A percentile compares a stretch with the other conserved stretches of the same genome.
Evolutionary conservation across 768 basidiomycete species (phyloP).

Genomic region (Leccinum subgranulosum): DNA sequence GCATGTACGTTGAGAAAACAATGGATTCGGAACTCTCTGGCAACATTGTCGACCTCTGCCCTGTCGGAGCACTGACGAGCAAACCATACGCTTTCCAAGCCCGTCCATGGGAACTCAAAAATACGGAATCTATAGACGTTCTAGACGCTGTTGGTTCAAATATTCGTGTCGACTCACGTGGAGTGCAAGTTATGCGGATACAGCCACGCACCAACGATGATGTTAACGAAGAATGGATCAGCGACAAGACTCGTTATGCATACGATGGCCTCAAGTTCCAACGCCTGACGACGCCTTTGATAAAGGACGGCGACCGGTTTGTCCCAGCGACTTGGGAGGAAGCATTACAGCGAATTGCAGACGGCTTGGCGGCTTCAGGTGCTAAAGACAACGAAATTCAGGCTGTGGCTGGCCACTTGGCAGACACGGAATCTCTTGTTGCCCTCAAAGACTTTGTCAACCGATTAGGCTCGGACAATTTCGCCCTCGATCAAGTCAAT

Average conservation of each 20-base stretch:
- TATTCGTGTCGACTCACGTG: conserved; percentile 93
- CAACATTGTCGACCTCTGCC: conserved; percentile 95
- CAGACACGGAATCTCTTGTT: conserved; percentile 91
- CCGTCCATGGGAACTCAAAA: conserved; percentile 97
- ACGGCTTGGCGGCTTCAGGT: conserved; percentile 77
- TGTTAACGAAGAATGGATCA: conserved; percentile 99
- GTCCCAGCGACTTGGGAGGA: conserved; percentile 89
- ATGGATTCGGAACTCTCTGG: conserved; percentile 98
- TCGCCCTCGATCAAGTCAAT: conserved; percentile 69
- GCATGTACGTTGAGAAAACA: conserved; percentile 96
- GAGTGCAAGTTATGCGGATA: conserved; percentile 95
- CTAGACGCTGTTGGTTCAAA: conserved; percentile 95
- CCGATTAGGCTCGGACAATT: conserved; percentile 92
- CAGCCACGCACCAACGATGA: conserved; percentile 97
- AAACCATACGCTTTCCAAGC: conserved; percentile 99
- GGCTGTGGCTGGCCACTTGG: conserved; percentile 88
- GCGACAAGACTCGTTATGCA: conserved; percentile 96
- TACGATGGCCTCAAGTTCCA: conserved; percentile 96
- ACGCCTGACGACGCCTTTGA: conserved; percentile 86
- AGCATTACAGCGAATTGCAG: conserved; percentile 70
- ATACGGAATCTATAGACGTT: conserved; percentile 94
- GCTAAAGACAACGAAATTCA: conserved; percentile 92
- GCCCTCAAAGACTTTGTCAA: conserved; percentile 93
- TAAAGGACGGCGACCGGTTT: conserved; percentile 92
- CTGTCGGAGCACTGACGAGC: conserved; percentile 96